phyloP scores from a whole-genome alignment of 495 filamentous ascomycete species.

The Hyphodiscus hymeniophilus region DNA sequence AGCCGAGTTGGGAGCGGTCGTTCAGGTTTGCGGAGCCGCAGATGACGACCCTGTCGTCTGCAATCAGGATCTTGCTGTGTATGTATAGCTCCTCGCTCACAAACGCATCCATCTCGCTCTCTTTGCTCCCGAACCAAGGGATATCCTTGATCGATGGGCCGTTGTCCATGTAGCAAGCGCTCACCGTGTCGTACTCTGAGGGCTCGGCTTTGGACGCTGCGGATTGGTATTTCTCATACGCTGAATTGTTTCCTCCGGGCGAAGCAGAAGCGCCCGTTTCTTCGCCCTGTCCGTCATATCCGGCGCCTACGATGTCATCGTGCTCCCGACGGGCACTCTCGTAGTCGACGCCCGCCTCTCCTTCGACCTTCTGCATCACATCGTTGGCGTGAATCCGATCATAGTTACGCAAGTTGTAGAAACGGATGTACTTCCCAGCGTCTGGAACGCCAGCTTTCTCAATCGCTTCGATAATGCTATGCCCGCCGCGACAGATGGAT shows the following conservation, averaged over 20 bases:
- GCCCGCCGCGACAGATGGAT: constrained; percentile 77
- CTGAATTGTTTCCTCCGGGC: constrained; percentile 28
- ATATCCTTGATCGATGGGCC: constrained; percentile 67
- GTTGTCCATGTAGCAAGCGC: constrained; percentile 76
- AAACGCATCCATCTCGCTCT: constrained; percentile 77
- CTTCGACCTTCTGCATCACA: constrained; percentile 56
- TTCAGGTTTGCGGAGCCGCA: constrained; percentile 92
- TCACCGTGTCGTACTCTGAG: constrained; percentile 69
- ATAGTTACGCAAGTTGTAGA: constrained; percentile 92
- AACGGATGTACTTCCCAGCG: constrained; percentile 73
- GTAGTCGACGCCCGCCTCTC: constrained; percentile 63
- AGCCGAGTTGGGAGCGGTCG: constrained; percentile 85
- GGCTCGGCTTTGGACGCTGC: constrained; percentile 44
- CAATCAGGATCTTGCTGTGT: constrained; percentile 89
- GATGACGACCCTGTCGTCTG: constrained; percentile 83
- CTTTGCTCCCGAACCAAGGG: constrained; percentile 69
- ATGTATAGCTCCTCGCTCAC: constrained; percentile 85
- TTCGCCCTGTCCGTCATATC: constrained; percentile 19
- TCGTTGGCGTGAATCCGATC: constrained; percentile 69
- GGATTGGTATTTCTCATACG: constrained; percentile 58
- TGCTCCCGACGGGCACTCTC: constrained; percentile 58
- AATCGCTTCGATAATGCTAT: constrained; percentile 78
- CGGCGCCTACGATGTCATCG: constrained; percentile 43
- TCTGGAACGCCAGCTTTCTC: constrained; percentile 58
- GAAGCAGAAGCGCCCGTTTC: constrained; percentile 21